Evolutionary conservation across 257 asterid genomes (phyloP).

Genomic region (Orobanche coerulescens): DNA sequence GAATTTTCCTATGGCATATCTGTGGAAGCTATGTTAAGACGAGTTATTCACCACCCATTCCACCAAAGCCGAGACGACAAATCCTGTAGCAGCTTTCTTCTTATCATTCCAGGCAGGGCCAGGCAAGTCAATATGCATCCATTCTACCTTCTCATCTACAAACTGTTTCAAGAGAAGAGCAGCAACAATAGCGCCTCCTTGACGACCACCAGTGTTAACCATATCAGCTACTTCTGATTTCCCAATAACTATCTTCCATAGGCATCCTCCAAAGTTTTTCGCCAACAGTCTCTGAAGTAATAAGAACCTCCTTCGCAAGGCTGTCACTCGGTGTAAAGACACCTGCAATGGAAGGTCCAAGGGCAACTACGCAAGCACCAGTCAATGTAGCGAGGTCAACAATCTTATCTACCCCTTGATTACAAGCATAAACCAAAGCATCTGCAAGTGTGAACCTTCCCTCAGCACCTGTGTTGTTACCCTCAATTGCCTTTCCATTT

Average conservation of each 20-base stretch:
- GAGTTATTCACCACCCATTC: conserved; percentile 93
- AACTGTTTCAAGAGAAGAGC: conserved; percentile 99
- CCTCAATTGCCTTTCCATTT: conserved; percentile 96
- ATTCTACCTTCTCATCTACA: conserved; percentile 92
- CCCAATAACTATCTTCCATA: conserved; percentile 96
- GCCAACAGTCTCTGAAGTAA: conserved; percentile 75
- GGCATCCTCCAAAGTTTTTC: conserved; percentile 99
- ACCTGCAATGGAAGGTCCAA: conserved; percentile 98
- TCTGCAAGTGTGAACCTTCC: conserved; percentile 98
- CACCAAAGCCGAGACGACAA: conserved; percentile 73
- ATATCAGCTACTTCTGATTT: conserved; percentile 94
- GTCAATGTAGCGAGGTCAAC: conserved; percentile 93
- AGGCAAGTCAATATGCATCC: conserved; percentile 97
- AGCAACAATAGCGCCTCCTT: conserved; percentile 86
- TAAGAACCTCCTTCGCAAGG: conserved; percentile 79
- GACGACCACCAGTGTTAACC: conserved; percentile 95
- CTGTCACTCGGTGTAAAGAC: conserved; percentile 82
- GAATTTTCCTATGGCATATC: no score
- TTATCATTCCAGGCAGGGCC: conserved; percentile 88
- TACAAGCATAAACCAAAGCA: conserved; percentile 91
- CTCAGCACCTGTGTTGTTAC: conserved; percentile 98
- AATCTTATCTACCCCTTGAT: conserved; percentile 95
- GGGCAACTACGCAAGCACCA: conserved; percentile 90
- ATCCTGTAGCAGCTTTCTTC: conserved; percentile 79
- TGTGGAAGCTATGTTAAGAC: no score